Conservation (phyloP, 2,329 filamentous ascomycete genomes). For the Stemphylium vesicarium region DNA sequence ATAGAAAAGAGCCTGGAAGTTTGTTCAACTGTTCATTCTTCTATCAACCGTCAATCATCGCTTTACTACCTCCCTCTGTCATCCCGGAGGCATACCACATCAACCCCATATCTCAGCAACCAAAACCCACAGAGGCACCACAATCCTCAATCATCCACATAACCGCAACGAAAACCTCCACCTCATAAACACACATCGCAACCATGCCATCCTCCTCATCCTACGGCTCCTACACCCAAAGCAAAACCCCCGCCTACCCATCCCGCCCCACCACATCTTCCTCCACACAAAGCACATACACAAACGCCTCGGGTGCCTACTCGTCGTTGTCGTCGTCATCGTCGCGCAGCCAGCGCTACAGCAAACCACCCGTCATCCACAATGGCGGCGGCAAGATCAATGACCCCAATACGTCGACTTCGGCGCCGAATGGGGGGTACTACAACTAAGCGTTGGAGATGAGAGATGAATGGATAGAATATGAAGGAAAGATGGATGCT, state of each 20-base stretch:
- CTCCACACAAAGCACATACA: conserved; percentile 35
- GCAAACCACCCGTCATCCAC: conserved; percentile 39
- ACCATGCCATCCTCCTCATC: conserved; percentile 37
- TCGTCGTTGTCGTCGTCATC: conserved; percentile 22
- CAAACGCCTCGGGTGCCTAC: conserved; percentile 25
- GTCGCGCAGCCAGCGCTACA: conserved; percentile 33
- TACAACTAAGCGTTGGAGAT: too few species aligned
- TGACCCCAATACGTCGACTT: conserved; percentile 39
- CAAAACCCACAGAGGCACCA: conserved; percentile 5
- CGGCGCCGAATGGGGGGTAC: conserved; percentile 38
- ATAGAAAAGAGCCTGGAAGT: conserved; percentile 9
- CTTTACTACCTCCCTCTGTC: background rate
- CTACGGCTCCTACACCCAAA: conserved; percentile 33
- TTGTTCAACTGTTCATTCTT: conserved; percentile 17
- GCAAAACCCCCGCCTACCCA: conserved; percentile 26
- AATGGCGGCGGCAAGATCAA: conserved; percentile 38
- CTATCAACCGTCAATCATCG: conserved; percentile 20
- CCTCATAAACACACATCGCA: background rate
- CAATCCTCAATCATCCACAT: conserved; percentile 15
- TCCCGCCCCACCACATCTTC: conserved; percentile 35
- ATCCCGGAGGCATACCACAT: background rate
- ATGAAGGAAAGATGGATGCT: background rate
- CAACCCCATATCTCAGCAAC: conserved; percentile 13
- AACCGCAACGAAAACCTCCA: conserved; percentile 16
- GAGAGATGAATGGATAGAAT: background rate